Conservation (phyloP, 192 early-diverging fungal genomes). For the Endogone sp. region DNA sequence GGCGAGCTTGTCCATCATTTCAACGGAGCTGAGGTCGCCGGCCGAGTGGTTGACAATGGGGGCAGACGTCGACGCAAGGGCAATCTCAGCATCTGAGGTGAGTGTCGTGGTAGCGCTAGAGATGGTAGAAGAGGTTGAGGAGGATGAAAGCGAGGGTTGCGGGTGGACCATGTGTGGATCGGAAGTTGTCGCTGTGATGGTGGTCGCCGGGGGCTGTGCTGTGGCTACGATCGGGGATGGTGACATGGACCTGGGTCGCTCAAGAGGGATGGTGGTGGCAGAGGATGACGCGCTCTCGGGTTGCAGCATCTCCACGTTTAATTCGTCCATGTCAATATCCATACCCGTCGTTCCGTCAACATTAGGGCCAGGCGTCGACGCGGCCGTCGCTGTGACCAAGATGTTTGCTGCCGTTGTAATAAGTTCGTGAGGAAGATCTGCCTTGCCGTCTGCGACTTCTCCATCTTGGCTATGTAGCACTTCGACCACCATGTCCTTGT, state of each 20-base stretch:
- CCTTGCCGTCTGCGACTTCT: no score
- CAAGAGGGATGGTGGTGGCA: background rate
- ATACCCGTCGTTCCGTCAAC: background rate
- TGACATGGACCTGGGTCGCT: background rate
- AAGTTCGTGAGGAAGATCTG: no score
- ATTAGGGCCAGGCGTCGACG: background rate
- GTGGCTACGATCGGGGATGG: background rate
- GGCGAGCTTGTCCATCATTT: slow-evolving; percentile 48
- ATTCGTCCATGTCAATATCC: background rate
- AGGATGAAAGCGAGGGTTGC: background rate
- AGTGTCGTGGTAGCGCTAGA: background rate
- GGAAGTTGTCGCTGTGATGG: background rate
- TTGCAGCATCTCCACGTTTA: background rate
- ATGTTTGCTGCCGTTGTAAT: background rate
- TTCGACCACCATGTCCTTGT: background rate
- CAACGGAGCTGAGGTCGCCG: slow-evolving; percentile 20
- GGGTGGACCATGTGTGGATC: background rate
- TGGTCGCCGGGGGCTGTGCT: background rate
- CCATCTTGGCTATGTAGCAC: no score
- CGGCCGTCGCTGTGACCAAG: background rate
- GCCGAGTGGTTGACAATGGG: background rate
- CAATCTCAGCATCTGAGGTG: background rate
- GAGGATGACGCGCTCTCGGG: background rate
- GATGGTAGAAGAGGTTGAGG: background rate
- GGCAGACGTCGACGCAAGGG: background rate